Conservation (phyloP, 805 yeast genomes). For the Myxozyma kluyveri region DNA sequence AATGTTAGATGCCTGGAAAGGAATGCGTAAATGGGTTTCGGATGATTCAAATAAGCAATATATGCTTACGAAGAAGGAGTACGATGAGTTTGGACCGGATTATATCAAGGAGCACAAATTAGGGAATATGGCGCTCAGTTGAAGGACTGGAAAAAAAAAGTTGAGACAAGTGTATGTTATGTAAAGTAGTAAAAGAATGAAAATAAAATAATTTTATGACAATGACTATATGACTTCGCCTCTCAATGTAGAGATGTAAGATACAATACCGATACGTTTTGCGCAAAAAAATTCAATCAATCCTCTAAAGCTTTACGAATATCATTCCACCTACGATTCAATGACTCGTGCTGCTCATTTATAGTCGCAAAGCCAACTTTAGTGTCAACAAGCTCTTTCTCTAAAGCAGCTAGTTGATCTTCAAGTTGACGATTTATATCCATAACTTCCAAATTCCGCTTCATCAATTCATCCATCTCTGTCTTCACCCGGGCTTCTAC, state of each 20-base stretch:
- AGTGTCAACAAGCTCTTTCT: slow-evolving; percentile 42
- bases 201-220: background rate
- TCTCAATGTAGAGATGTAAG: too few species aligned
- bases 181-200: background rate
- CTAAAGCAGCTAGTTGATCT: slow-evolving; percentile 48
- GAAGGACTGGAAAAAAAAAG: too few species aligned
- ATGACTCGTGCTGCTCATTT: slow-evolving; percentile 34
- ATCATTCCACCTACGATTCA: slow-evolving; percentile 39
- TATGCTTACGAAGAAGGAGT: slow-evolving; percentile 64
- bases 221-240: background rate
- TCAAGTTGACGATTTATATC: slow-evolving; percentile 57
- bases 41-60: slow-evolving; percentile 45
- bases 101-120: slow-evolving; percentile 81
- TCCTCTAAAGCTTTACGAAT: slow-evolving; percentile 36
- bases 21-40: slow-evolving; percentile 79
- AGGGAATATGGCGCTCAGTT: slow-evolving; percentile 50
- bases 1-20: slow-evolving; percentile 82
- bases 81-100: slow-evolving; percentile 85
- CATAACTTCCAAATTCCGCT: slow-evolving; percentile 64
- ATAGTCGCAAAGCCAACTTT: slow-evolving; percentile 34
- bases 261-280: too few species aligned
- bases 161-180: background rate
- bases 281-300: background rate
- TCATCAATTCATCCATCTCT: slow-evolving; percentile 60
- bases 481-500: slow-evolving; percentile 39